phyloP scores from a whole-genome alignment of 768 basidiomycete genomes.

The Macrocybe gigantea region DNA sequence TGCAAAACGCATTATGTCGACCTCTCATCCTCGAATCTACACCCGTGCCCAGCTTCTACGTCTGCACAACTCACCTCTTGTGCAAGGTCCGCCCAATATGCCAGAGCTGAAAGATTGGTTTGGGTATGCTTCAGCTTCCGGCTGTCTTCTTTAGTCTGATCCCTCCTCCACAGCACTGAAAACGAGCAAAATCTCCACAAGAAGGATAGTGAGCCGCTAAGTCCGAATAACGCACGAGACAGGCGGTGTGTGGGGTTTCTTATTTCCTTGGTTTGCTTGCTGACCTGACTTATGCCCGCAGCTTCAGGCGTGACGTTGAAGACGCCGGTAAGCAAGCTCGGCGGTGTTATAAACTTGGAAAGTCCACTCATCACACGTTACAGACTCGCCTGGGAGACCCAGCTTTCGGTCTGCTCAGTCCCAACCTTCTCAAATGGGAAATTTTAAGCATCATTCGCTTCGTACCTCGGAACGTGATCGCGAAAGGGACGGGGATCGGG shows the following conservation, averaged over 20 bases:
- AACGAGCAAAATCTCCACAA: slow-evolving; percentile 60
- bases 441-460: slow-evolving; percentile 84
- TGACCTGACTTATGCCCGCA: slow-evolving; percentile 21
- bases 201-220: slow-evolving; percentile 62
- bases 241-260: slow-evolving; percentile 45
- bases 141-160: slow-evolving; percentile 12
- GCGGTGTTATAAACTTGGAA: slow-evolving; percentile 3
- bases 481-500: slow-evolving; percentile 47
- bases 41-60: slow-evolving; percentile 62
- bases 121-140: slow-evolving; percentile 50
- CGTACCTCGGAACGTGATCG: slow-evolving; percentile 58
- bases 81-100: slow-evolving; percentile 68
- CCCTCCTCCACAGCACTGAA: slow-evolving; percentile 37
- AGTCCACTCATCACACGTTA: slow-evolving; percentile 4
- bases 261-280: slow-evolving; percentile 2
- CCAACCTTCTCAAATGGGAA: slow-evolving; percentile 90
- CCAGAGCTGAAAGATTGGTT: slow-evolving; percentile 84
- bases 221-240: slow-evolving; percentile 52
- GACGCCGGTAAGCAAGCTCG: slow-evolving; percentile 50
- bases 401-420: slow-evolving; percentile 67
- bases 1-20: background rate
- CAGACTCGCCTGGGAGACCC: slow-evolving; percentile 53
- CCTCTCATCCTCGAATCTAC: slow-evolving; percentile 33
- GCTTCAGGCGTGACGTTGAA: slow-evolving; percentile 73
- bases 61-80: slow-evolving; percentile 71